Base-by-base conservation (phyloP, 352 stramenopile species). In the Phytophthora palmivora region DNA sequence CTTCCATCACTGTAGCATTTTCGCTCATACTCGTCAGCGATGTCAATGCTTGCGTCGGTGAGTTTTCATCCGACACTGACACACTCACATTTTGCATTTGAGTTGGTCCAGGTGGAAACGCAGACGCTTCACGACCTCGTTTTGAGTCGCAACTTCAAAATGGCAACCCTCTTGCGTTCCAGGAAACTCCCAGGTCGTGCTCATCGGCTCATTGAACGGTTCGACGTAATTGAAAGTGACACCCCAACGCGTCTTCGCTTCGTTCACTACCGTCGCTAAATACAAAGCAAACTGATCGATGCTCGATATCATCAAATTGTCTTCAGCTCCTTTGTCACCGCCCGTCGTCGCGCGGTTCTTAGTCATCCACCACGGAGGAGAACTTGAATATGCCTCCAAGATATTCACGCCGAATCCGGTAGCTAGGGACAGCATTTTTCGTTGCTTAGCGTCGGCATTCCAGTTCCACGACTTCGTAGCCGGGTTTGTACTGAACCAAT, bases 361-460 rank as follows among this genome's bases (percentile, higher is more conserved):
- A 30, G 61, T 79, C 76, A 83, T 83, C 67, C 76, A 86, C 76
- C 76, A 86, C 3, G 76, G 76, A 9, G 73, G 71, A 33, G 76
- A 77, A 49, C 79, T 83, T n/a, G 73, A 76, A 43, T 77, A 86
- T 0, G 74, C 73, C 28, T 86, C 73, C 10, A 86, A 24, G 12
- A 72, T 12, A 58, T 77, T 67, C 71, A 38, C 71, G 64, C 3
- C 70, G 1, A 69, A 30, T 18, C 41, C 12, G 6, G 21, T 30
- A 8, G 26, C 43, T n/a, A 50, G 43, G 2, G 26, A 50, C 26
- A 83, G 19, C 45, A 78, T 73, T 28, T 57, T 18, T 9, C 74
- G 73, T 57, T 86, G 76, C 22, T 54, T 58, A 3, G 63, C 41
- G 33, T 85, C 73, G 1, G 42, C 58, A 3, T 61, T 46, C 73